Base-by-base conservation (phyloP, 148 eudicot genomes). In the Amaranthus hypochondriacus region DNA sequence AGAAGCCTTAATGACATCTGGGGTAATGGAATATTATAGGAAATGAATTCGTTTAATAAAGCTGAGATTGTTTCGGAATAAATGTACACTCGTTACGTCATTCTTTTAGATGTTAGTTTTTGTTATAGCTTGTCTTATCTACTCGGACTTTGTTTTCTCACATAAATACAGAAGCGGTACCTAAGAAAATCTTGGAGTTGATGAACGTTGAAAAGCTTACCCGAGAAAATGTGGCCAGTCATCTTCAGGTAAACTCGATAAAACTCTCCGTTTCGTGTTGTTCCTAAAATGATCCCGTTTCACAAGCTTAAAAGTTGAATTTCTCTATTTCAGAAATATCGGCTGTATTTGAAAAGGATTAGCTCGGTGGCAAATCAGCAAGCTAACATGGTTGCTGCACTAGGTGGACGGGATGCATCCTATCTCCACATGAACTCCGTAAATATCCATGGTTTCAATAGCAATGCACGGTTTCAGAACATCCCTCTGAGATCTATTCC, bases 151-250 rank as follows among this genome's bases (percentile, higher is more conserved):
- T 76, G 21, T 18, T 49, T 65, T 13, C 8, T 0, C 62, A 14
- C 18, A 72, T 13, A 12, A 55, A 62, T 76, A 73, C 87, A 89
- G 93, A 87, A 72, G 93, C 93, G 62, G 89, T 89, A 43, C 93
- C 93, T 8, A 89, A 89, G 82, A 87, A 83, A 70, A 89, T 89
- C 68, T 80, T 89, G 61, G 90, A 89, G 21, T 57, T 89, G 67
- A 89, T 89, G 93, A 82, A 87, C 73, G 89, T 85, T 8, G 90
- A 89, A 51, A 87, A 84, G 80, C 84, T 87, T 60, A 85, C 86
- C 47, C 75, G 90, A 73, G 93, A 89, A 76, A 89, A 89, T 58
- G 90, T 89, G 71, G 93, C 93, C 65, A 89, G 93, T 72, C 93
- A 89, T 78, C 93, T 89, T 75, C 93, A 89, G 90, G 93, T 66